Conservation (phyloP, 306 rosid genomes). For the Calophaca sinica region DNA sequence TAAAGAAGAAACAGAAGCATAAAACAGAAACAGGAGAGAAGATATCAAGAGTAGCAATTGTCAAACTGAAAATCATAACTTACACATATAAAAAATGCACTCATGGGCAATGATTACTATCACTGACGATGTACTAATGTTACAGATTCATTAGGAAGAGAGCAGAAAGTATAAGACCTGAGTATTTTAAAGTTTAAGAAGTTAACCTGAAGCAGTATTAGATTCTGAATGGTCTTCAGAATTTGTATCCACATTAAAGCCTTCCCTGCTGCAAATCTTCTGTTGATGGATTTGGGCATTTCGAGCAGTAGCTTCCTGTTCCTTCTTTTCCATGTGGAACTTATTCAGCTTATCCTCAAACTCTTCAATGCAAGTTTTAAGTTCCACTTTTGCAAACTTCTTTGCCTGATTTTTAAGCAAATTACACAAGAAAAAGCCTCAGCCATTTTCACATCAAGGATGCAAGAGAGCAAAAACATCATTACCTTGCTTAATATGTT, state of each 20-base stretch:
- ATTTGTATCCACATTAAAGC: conserved; percentile 44
- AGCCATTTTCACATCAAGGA: conserved; percentile 21
- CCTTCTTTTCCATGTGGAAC: conserved; percentile 83
- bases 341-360: conserved; percentile 91
- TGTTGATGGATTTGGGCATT: conserved; percentile 82
- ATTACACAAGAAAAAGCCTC: conserved; percentile 21
- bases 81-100: conserved; percentile 22
- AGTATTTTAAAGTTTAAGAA: conserved; percentile 28
- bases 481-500: conserved; percentile 84
- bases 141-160: conserved; percentile 35
- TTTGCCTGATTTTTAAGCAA: conserved; percentile 63
- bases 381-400: conserved; percentile 93
- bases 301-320: conserved; percentile 80
- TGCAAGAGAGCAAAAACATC: conserved; percentile 28
- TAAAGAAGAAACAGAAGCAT: background rate
- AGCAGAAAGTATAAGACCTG: background rate
- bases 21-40: background rate
- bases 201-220: conserved; percentile 66
- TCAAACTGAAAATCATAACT: background rate
- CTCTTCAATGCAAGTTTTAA: conserved; percentile 81
- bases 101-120: conserved; percentile 13
- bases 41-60: conserved; percentile 8
- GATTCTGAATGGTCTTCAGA: conserved; percentile 59
- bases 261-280: conserved; percentile 60
- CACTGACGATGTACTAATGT: background rate